Percentiles rank a stretch among this genome's conserved stretches.
These are phyloP conservation scores for Colletotrichum sp. DNA, from an alignment of 2,329 filamentous ascomycete species.

Conservation along the genomic window DNA sequence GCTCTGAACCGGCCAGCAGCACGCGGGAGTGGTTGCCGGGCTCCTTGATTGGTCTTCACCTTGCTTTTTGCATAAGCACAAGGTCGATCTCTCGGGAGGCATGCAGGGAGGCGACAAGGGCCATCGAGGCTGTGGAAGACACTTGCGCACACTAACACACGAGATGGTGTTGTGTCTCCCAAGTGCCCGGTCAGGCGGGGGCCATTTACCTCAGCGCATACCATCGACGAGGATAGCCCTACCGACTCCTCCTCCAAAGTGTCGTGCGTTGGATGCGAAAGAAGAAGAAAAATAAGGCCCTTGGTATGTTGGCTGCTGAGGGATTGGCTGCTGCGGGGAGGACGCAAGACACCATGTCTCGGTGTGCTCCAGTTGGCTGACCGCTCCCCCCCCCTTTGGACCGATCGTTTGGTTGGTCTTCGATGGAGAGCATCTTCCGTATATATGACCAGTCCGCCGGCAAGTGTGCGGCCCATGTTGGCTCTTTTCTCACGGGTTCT, in stretches of 20 bases:
- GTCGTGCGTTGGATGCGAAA: constrained; percentile 11
- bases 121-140: constrained; percentile 12
- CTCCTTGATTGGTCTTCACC: constrained; percentile 3
- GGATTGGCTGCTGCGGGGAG: constrained; percentile 15
- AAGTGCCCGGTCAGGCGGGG: constrained; percentile 17
- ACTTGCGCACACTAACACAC: constrained; percentile 16
- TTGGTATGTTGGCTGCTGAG: constrained; percentile 15
- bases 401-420: constrained; percentile 4
- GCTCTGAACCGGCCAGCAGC: constrained; percentile 5
- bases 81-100: constrained; percentile 16
- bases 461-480: neutral
- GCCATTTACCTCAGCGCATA: neutral
- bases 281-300: constrained; percentile 5
- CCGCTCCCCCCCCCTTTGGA: constrained; percentile 9
- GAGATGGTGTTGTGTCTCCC: constrained; percentile 20
- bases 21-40: neutral
- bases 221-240: constrained; percentile 18
- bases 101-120: constrained; percentile 14
- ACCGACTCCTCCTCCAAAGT: neutral
- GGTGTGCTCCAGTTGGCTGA: constrained; percentile 12
- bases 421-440: neutral
- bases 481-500: constrained; percentile 10
- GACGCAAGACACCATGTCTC: constrained; percentile 12
- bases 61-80: constrained; percentile 19
- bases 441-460: constrained; percentile 12